These are phyloP conservation scores for Acer negundo DNA, from an alignment of 345 rosid genomes.

Conservation along the genomic window DNA sequence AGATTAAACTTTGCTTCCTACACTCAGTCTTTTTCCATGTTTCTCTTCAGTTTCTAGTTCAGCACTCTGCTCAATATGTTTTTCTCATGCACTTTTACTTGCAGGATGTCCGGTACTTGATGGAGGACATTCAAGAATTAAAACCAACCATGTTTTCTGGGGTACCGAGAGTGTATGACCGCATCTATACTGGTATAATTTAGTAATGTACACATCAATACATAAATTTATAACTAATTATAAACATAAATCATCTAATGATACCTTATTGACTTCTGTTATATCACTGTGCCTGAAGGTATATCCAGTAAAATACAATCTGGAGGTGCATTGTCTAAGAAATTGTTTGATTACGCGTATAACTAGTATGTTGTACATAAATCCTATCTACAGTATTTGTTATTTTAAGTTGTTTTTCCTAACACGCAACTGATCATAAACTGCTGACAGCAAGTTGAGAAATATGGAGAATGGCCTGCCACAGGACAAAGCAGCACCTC, in stretches of 20 bases:
- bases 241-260: neutral
- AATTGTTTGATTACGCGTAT: constrained; percentile 69
- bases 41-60: neutral
- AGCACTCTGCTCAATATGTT: neutral
- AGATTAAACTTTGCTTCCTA: constrained; percentile 14
- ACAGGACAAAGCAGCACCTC: constrained; percentile 86
- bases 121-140: constrained; percentile 84
- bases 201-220: neutral
- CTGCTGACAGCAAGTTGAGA: constrained; percentile 63
- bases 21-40: neutral
- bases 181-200: constrained; percentile 65
- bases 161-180: constrained; percentile 91
- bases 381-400: neutral
- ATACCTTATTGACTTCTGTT: neutral
- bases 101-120: constrained; percentile 71
- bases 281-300: constrained; percentile 49
- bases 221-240: neutral
- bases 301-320: constrained; percentile 62
- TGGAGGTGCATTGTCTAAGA: constrained; percentile 66
- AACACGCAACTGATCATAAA: constrained; percentile 19
- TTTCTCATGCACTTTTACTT: neutral
- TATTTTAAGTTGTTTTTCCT: constrained; percentile 13
- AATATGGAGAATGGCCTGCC: constrained; percentile 74
- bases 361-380: constrained; percentile 64
- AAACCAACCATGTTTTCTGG: constrained; percentile 83